Base-by-base conservation (phyloP, 2,329 filamentous ascomycete genomes). In the Zymoseptoria tritici region DNA sequence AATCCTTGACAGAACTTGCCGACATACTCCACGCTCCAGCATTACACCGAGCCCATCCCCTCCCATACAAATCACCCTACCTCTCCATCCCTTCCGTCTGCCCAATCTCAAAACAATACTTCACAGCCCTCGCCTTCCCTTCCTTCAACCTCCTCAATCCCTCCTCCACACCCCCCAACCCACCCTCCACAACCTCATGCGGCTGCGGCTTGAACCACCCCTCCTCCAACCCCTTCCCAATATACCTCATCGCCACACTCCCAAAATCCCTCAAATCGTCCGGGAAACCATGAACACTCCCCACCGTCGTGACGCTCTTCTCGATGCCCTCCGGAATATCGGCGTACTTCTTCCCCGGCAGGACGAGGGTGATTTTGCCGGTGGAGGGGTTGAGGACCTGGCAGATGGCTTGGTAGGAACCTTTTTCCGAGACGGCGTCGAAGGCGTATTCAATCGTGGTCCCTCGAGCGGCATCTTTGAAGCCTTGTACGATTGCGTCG, bases 111-210 rank as follows among this genome's bases (percentile, higher is more conserved):
- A 84, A 83, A 0, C 88, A 81, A 74, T 86, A 88, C 73, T 89
- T 89, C 0, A 83, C 77, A 1, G 79, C 85, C 66, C 81, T 85
- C 21, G 82, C 84, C 71, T 82, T 84, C 0, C 85, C 85, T 26
- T 77, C 78, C 69, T 80, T 82, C 68, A 89, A 70, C 62, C 83
- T 80, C 64, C 72, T 70, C 71, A 88, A 67, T 0, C 75, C 85
- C 36, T 68, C 72, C 66, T 85, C 73, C 2, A 86, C 71, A 0
- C 84, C 83, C 3, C 70, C 75, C 55, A 87, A 65, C 0, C 84
- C 84, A 2, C 83, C 81, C 0, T 77, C 73, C 1, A 84, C 70
- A 11, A 85, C 75, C 70, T 84, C 80, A 53, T 72, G 69, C 31
- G 72, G 73, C 60, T 75, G 73, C 20, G 66, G 54, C 63, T 67